Conservation (phyloP, 2,329 filamentous ascomycete species). For the Thelonectria rubi region DNA sequence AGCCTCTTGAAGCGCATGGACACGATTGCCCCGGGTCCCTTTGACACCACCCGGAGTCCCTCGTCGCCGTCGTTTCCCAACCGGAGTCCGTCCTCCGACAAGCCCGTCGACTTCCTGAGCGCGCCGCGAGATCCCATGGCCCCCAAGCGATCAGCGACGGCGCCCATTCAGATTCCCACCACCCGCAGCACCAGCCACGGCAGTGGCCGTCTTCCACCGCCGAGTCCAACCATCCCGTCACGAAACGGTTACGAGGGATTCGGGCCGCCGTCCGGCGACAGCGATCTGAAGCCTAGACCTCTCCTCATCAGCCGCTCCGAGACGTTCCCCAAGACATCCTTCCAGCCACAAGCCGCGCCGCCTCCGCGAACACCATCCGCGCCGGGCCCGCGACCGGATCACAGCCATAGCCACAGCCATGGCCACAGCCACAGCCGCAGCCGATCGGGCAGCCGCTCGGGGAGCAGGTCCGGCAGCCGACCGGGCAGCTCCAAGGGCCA, state of each 20-base stretch:
- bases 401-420: slow-evolving; percentile 13
- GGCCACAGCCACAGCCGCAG: not conserved
- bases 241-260: slow-evolving; percentile 68
- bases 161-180: slow-evolving; percentile 12
- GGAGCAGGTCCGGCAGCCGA: slow-evolving; percentile 25
- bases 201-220: slow-evolving; percentile 41
- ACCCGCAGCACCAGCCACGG: slow-evolving; percentile 38
- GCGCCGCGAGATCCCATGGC: slow-evolving; percentile 20
- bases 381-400: slow-evolving; percentile 54
- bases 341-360: slow-evolving; percentile 44
- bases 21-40: slow-evolving; percentile 72
- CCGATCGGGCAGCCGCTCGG: not conserved
- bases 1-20: slow-evolving; percentile 70
- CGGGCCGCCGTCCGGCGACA: slow-evolving; percentile 55
- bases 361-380: slow-evolving; percentile 59
- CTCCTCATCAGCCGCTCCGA: slow-evolving; percentile 58
- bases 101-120: slow-evolving; percentile 32
- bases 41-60: slow-evolving; percentile 59
- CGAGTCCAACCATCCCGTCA: slow-evolving; percentile 54
- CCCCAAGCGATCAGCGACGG: slow-evolving; percentile 22
- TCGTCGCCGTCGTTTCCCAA: slow-evolving; percentile 49
- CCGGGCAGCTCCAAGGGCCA: slow-evolving; percentile 40
- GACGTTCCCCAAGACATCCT: slow-evolving; percentile 59
- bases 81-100: slow-evolving; percentile 36
- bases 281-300: slow-evolving; percentile 50